A percentile compares a stretch with the other conserved stretches of the same genome.
phyloP scores from a whole-genome alignment of 2,329 filamentous ascomycete species.

The Capronia epimyces region DNA sequence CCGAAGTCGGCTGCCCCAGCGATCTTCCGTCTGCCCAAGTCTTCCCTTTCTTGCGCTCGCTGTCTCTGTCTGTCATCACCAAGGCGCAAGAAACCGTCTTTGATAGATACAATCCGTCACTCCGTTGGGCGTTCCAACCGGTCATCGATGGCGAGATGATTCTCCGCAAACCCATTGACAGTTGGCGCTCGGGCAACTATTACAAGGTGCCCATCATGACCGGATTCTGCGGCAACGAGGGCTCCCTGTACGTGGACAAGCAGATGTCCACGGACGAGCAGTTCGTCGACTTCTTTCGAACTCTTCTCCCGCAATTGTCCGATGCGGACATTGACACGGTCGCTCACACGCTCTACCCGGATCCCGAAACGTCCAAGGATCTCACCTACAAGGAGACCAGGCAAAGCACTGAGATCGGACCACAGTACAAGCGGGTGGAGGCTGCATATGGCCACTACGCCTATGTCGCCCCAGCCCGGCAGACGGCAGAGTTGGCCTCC shows the following conservation, averaged over 20 bases:
- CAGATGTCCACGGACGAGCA: conserved; percentile 57
- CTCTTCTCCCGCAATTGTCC: conserved; percentile 55
- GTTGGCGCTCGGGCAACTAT: conserved; percentile 51
- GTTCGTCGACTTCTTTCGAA: conserved; percentile 57
- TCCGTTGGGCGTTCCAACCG: conserved; percentile 56
- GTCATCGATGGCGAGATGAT: conserved; percentile 52
- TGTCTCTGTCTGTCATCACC: conserved; percentile 36
- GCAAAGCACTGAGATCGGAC: conserved; percentile 35
- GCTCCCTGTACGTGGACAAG: conserved; percentile 57
- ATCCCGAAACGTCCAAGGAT: conserved; percentile 43
- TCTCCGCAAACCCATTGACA: conserved; percentile 52
- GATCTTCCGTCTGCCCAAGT: conserved; percentile 30
- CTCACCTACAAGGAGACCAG: conserved; percentile 37
- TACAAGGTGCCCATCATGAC: conserved; percentile 60
- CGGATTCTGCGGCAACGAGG: conserved; percentile 67
- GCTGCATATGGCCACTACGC: conserved; percentile 48
- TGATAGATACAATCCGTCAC: conserved; percentile 43
- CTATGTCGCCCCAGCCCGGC: conserved; percentile 46
- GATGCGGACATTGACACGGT: conserved; percentile 47
- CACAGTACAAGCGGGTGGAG: conserved; percentile 50
- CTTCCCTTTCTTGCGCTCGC: conserved; percentile 37
- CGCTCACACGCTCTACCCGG: conserved; percentile 58
- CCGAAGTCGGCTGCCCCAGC: conserved; percentile 37
- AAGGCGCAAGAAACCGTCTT: conserved; percentile 44
- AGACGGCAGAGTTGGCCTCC: conserved; percentile 37